phyloP scores from a whole-genome alignment of 176 grass and related monocot species.

The Carex parvula region DNA sequence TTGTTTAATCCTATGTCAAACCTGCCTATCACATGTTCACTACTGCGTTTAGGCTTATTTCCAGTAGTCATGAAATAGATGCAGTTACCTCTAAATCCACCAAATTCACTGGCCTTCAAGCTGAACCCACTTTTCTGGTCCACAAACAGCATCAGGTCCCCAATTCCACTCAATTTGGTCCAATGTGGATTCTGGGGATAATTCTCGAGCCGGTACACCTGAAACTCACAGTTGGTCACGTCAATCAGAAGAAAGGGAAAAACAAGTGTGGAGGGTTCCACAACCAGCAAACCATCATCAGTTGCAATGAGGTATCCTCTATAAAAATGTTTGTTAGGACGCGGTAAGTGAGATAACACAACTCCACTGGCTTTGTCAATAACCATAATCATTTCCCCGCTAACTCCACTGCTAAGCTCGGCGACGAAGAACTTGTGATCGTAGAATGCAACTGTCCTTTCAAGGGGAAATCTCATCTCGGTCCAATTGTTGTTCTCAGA shows the following conservation, averaged over 20 bases:
- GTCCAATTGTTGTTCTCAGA: neutral
- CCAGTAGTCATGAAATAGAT: neutral
- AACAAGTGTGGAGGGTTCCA: neutral
- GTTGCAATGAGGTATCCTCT: neutral
- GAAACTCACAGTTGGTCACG: neutral
- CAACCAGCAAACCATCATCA: neutral
- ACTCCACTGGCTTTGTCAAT: neutral
- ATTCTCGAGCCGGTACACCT: conserved; percentile 1
- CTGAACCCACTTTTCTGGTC: neutral
- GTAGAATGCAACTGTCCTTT: neutral
- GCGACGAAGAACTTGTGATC: neutral
- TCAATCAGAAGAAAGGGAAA: no score
- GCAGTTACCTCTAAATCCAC: neutral
- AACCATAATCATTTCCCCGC: neutral
- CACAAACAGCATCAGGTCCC: neutral
- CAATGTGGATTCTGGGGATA: neutral
- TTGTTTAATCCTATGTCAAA: no score
- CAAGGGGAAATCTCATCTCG: neutral
- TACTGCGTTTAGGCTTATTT: neutral
- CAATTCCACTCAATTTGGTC: neutral
- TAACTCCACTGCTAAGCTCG: neutral
- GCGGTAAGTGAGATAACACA: neutral
- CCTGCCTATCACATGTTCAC: neutral
- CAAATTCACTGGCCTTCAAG: neutral
- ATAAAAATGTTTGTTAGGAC: neutral